Evolutionary conservation across 176 grass and related monocot genomes (phyloP), one percentile per base, ranked within the genome.

Genomic region (Bromus sterilis): DNA sequence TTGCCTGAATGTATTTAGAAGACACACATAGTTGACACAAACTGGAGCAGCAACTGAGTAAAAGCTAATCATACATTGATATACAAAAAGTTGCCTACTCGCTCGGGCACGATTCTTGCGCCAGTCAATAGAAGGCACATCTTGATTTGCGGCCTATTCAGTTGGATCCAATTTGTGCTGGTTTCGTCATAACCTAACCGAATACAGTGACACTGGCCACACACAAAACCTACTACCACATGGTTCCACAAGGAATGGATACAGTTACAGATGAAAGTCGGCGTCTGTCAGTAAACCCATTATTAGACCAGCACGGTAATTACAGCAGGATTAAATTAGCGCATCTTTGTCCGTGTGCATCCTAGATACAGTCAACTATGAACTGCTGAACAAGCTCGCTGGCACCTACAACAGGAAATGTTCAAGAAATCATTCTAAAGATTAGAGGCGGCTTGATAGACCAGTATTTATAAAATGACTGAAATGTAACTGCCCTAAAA

Each of bases 361-460:
- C n/a, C n/a, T n/a, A n/a, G 34, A 58, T 44, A 34, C 28, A 65
- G 18, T 36, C 21, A 82, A 74, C 69, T 93, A 87, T 14, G 89
- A 89, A 5, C 28, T 44, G 82, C 71, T 90, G 74, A 94, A 97
- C 66, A 92, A 85, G 78, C 89, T 97, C 11, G 85, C 83, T 57
- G 94, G 89, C 56, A 97, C 85, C 94, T 97, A 62, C 18, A 86
- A 88, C 25, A 85, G 11, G 9, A 34, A 86, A 79, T 31, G 18
- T 68, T 55, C 56, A 74, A 83, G 75, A 78, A 16, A 88, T 83
- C 34, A 82, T n/a, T 39, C n/a, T 2, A 16, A 16, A 74, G 39
- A 26, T 42, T 12, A 21, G 39, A 7, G 21, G 49, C 14, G 76
- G 71, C 23, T 55, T 25, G 72, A 61, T 56, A 80, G 12, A 80